Conservation (phyloP, 805 yeast genomes). For the Brettanomyces anomalus region DNA sequence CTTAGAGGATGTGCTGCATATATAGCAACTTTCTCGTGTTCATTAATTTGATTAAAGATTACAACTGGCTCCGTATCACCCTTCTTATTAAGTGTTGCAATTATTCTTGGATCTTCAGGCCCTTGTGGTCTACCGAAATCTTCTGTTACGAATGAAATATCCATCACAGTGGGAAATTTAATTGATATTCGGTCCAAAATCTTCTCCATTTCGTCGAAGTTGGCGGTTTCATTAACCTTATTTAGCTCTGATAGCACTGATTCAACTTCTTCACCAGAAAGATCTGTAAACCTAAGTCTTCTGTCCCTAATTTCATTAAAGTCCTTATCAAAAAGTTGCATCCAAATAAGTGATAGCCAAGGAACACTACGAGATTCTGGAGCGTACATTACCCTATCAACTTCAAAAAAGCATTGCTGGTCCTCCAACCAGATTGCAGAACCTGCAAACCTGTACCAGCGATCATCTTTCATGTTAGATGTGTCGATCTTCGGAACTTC, state of each 20-base stretch:
- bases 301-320: slow-evolving; percentile 36
- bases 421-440: slow-evolving; percentile 44
- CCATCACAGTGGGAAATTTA: slow-evolving; percentile 23
- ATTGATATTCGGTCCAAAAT: slow-evolving; percentile 19
- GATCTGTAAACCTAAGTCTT: slow-evolving; percentile 26
- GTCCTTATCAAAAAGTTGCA: slow-evolving; percentile 34
- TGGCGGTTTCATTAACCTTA: slow-evolving; percentile 18
- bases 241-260: slow-evolving; percentile 19
- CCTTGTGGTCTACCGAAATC: slow-evolving; percentile 26
- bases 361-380: slow-evolving; percentile 27
- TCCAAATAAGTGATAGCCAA: slow-evolving; percentile 31
- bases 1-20: slow-evolving; percentile 26
- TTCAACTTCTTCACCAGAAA: slow-evolving; percentile 23
- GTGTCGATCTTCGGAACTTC: not conserved
- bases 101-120: slow-evolving; percentile 43
- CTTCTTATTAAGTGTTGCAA: slow-evolving; percentile 24
- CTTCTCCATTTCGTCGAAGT: slow-evolving; percentile 4
- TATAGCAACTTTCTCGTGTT: slow-evolving; percentile 20
- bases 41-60: slow-evolving; percentile 29
- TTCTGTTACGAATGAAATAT: slow-evolving; percentile 21
- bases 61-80: slow-evolving; percentile 36
- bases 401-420: slow-evolving; percentile 40
- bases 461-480: slow-evolving; percentile 7
- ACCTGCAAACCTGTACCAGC: slow-evolving; percentile 42
- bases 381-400: slow-evolving; percentile 33